Conservation (phyloP, 345 rosid species). For the thale cress (Arabidopsis thaliana) region DNA sequence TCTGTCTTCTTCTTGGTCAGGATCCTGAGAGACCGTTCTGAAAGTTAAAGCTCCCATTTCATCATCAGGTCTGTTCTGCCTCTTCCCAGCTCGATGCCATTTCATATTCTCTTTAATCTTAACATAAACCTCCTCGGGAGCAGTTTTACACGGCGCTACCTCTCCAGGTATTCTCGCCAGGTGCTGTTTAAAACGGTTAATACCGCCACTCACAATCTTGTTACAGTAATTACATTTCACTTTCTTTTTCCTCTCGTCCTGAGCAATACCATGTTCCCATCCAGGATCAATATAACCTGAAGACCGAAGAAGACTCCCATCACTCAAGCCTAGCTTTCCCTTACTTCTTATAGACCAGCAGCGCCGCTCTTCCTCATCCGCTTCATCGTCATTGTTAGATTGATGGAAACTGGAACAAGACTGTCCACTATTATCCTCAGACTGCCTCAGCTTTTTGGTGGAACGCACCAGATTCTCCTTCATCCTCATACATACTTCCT, state of each 20-base stretch:
- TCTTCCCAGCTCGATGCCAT: constrained; percentile 78
- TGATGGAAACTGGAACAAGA: constrained; percentile 51
- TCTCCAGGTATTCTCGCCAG: constrained; percentile 88
- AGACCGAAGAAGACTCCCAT: constrained; percentile 65
- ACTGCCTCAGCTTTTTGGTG: constrained; percentile 55
- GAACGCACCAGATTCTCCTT: constrained; percentile 71
- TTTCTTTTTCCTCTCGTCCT: constrained; percentile 78
- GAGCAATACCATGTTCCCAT: constrained; percentile 83
- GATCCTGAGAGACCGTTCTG: constrained; percentile 57
- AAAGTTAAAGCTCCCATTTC: constrained; percentile 51
- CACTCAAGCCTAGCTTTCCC: constrained; percentile 56
- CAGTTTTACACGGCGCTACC: constrained; percentile 70
- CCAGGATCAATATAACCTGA: constrained; percentile 84
- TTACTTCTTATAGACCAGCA: constrained; percentile 55
- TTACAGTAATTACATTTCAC: constrained; percentile 80
- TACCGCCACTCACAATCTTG: constrained; percentile 77
- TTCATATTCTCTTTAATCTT: constrained; percentile 82
- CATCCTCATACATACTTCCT: constrained; percentile 67
- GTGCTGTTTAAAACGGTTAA: constrained; percentile 81
- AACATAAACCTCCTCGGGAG: constrained; percentile 73
- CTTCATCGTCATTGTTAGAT: constrained; percentile 46
- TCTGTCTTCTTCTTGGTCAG: constrained; percentile 55
- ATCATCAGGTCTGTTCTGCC: constrained; percentile 61
- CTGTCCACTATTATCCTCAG: constrained; percentile 52
- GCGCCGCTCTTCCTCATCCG: constrained; percentile 33